A percentile compares a stretch with the other conserved stretches of the same genome.
phyloP scores from a whole-genome alignment of 2,329 filamentous ascomycete genomes.

The Calonectria multiphialidica region DNA sequence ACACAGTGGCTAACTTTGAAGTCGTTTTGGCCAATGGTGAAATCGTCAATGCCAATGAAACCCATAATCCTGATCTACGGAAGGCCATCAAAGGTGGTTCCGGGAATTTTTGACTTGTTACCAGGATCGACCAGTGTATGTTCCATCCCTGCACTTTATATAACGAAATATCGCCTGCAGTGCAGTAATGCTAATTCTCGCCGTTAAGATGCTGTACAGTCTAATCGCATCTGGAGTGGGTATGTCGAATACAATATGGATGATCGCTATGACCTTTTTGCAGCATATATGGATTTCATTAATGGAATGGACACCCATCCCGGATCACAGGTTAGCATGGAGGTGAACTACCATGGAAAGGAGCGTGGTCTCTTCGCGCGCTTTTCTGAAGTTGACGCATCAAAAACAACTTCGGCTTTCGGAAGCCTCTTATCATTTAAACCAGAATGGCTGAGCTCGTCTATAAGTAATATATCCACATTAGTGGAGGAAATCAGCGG shows the following conservation, averaged over 20 bases:
- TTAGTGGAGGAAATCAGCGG: background rate
- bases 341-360: background rate
- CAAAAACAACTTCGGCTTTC: background rate
- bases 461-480: background rate
- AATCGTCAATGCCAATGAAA: background rate
- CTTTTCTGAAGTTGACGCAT: background rate
- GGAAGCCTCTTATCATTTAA: background rate
- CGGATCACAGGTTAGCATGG: background rate
- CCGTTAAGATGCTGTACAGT: background rate
- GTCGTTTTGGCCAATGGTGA: background rate
- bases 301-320: background rate
- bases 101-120: background rate
- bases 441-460: background rate
- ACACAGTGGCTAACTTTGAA: background rate
- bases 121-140: background rate
- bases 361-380: background rate
- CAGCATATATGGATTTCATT: background rate
- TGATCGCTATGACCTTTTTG: background rate
- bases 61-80: background rate
- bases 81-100: too few relatives aligned
- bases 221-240: background rate
- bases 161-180: background rate
- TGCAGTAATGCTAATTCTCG: background rate
- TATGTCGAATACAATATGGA: background rate
- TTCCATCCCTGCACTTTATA: background rate